Base-by-base conservation (phyloP, 2,329 filamentous ascomycete species). In the Talaromyces atroroseus region DNA sequence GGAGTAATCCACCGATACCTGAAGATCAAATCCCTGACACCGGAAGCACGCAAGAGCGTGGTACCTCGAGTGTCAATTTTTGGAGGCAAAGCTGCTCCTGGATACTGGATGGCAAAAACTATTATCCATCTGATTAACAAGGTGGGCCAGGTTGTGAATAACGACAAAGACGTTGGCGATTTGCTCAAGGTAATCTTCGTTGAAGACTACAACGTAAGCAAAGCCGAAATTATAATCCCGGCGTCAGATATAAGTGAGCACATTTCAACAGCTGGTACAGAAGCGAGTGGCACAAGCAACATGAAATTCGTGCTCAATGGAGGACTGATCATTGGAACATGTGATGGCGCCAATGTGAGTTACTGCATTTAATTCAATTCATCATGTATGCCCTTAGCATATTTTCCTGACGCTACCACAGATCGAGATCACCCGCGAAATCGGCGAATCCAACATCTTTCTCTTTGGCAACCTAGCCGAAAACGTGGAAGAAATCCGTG, bases 101-200 rank as follows among this genome's bases (percentile, higher is more conserved):
- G 94, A 16, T 99, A 99, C 80, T 99, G 94, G 94, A 99, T 97
- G 94, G 94, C 94, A 38, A 99, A 99, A 83, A 95, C 94, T 42
- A 91, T 96, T 63, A 99, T 99, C 65, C 92, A 97, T 70, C 82
- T 99, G 57, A 86, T 99, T 79, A 97, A 96, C 78, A 87, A 86
- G 60, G 94, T 97, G 24, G 91, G 90, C 3, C 77, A 84, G 16
- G 89, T 97, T 2, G 87, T 99, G 64, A 99, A 99, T 78, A 89
- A 89, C 42, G 94, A 99, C 67, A 80, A 84, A 45, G 94, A 97
- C 34, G 86, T 97, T 68, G 92, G 92, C 32, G 92, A 97, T 68
- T 80, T 95, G 29, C 82, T 99, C 69, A 99, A 99, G 81, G 94
- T 99, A 53, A 86, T 99, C 68, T 99, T 96, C 80, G 76, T 99